Percentiles rank a stretch among this genome's conserved stretches.
These are phyloP conservation scores for Begonia masoniana DNA, from an alignment of 306 rosid genomes.

Conservation along the genomic window DNA sequence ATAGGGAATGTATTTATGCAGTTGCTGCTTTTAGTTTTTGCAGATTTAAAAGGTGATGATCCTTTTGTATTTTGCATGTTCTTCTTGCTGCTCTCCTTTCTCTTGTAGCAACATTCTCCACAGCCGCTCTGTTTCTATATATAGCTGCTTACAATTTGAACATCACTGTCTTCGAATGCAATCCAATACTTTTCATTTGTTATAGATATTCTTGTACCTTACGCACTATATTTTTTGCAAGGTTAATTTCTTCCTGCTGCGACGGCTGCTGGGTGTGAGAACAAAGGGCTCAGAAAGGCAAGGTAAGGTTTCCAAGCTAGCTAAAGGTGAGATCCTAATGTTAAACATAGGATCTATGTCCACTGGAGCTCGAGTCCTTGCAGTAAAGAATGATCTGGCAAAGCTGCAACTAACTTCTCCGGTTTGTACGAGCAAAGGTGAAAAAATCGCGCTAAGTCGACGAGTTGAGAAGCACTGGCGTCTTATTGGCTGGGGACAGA, in stretches of 20 bases:
- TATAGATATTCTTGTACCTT: no score
- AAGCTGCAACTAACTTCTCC: conserved; percentile 82
- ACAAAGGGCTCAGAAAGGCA: conserved; percentile 83
- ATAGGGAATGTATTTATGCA: no score
- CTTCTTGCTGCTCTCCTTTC: no score
- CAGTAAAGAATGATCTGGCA: conserved; percentile 79
- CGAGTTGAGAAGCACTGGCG: conserved; percentile 99
- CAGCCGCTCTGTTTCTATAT: no score
- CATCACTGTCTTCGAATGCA: no score
- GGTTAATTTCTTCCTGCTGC: conserved; percentile 92
- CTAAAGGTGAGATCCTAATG: conserved; percentile 84
- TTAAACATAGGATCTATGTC: conserved; percentile 98
- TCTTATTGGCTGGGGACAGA: conserved; percentile 93
- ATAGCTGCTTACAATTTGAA: no score
- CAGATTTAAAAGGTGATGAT: no score
- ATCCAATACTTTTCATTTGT: background rate
- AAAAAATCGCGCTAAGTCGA: conserved; percentile 85
- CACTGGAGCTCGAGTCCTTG: conserved; percentile 73
- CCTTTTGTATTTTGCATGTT: no score
- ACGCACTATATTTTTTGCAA: conserved; percentile 19
- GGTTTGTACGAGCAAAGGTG: conserved; percentile 91
- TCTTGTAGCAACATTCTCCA: no score
- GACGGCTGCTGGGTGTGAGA: conserved; percentile 85
- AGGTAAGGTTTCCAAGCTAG: conserved; percentile 86
- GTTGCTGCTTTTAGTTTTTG: no score